Evolutionary conservation across 805 yeast species (phyloP).

Genomic region (Kuraishia floccosa): DNA sequence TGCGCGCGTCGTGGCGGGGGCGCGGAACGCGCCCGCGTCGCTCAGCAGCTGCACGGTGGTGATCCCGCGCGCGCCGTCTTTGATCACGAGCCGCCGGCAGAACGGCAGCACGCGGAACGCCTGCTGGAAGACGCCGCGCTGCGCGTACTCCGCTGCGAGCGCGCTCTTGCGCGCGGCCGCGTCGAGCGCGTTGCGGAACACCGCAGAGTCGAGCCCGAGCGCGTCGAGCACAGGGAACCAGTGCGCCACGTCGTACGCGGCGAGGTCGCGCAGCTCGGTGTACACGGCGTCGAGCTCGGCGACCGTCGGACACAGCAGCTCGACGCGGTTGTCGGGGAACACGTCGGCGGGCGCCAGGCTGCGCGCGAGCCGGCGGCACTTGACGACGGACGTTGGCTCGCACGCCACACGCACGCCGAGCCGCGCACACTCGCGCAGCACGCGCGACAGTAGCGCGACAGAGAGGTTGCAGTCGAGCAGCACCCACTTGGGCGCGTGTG

Average conservation of each 20-base stretch:
- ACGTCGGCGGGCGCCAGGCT: constrained; percentile 19
- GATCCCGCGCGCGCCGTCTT: constrained; percentile 60
- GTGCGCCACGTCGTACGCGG: constrained; percentile 31
- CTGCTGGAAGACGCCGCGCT: constrained; percentile 48
- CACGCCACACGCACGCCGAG: no score
- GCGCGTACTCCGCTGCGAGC: constrained; percentile 15
- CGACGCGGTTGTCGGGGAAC: constrained; percentile 34
- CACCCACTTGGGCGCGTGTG: constrained; percentile 34
- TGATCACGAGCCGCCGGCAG: constrained; percentile 52
- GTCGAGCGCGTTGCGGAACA: constrained; percentile 36
- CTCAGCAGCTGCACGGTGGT: constrained; percentile 27
- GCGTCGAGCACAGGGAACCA: constrained; percentile 75
- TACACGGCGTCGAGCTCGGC: constrained; percentile 48
- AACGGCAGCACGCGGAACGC: constrained; percentile 67
- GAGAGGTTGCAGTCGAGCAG: constrained; percentile 65
- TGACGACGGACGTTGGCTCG: constrained; percentile 73
- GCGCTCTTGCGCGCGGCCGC: constrained; percentile 14
- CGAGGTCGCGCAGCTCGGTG: constrained; percentile 28
- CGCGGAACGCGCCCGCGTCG: constrained; percentile 10
- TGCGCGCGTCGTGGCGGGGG: not conserved
- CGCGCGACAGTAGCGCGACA: constrained; percentile 21
- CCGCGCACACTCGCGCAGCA: no score
- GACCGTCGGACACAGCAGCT: constrained; percentile 58
- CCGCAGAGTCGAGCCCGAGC: constrained; percentile 32
- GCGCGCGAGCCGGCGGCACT: constrained; percentile 37